Conservation (phyloP, 768 basidiomycete genomes). For the Boletus eberwhitei region DNA sequence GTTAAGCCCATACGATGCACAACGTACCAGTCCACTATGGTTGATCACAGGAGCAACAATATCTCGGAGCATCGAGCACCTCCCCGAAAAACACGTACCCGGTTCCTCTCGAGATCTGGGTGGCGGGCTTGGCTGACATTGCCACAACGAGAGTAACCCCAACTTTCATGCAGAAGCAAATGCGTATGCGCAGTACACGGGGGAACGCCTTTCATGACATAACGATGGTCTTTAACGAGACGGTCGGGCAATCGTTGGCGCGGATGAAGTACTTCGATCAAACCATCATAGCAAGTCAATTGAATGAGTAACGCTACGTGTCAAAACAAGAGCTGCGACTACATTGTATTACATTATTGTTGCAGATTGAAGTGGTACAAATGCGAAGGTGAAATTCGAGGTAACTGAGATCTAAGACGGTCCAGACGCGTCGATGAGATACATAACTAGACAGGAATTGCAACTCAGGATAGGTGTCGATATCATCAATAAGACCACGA, state of each 20-base stretch:
- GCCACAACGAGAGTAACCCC: no score
- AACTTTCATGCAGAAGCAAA: background rate
- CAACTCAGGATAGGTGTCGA: background rate
- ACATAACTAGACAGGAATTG: background rate
- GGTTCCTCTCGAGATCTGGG: background rate
- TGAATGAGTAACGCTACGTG: background rate
- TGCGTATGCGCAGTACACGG: background rate
- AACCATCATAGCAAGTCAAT: background rate
- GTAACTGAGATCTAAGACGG: background rate
- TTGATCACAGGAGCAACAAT: background rate
- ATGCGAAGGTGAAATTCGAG: background rate
- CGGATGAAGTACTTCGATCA: background rate
- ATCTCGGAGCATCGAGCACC: background rate
- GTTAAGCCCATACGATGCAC: background rate
- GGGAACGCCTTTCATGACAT: background rate
- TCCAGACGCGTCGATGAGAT: background rate
- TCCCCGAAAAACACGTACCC: background rate
- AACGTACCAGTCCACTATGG: background rate
- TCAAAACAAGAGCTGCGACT: background rate
- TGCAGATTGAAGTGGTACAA: background rate
- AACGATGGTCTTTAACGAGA: background rate
- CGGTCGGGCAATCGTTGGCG: background rate
- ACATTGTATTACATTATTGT: background rate
- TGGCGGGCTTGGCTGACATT: no score
- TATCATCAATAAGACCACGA: background rate